A percentile compares a stretch with the other conserved stretches of the same genome.
Evolutionary conservation across 352 stramenopile species (phyloP).

Genomic region (Phytophthora fragariaefolia): DNA sequence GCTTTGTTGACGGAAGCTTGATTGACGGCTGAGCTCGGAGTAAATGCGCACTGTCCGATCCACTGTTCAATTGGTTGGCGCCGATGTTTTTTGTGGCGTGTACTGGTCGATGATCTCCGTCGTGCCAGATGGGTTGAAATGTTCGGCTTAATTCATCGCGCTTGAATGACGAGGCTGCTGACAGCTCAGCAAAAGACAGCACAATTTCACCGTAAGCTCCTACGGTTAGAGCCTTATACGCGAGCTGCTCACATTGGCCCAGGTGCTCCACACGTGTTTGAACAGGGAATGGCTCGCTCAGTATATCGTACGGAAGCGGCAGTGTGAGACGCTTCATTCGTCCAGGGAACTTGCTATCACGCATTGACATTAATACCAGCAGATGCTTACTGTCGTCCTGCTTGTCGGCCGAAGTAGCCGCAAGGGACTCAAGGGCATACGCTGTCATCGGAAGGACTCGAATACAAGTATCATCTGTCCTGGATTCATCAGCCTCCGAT

Average conservation of each 20-base stretch:
- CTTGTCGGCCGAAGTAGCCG: slow-evolving; percentile 14
- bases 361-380: slow-evolving; percentile 72
- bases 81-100: background rate
- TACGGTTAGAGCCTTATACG: slow-evolving; percentile 53
- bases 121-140: slow-evolving; percentile 46
- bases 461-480: slow-evolving; percentile 28
- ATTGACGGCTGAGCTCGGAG: background rate
- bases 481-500: background rate
- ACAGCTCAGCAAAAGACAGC: slow-evolving; percentile 59
- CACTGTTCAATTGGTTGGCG: slow-evolving; percentile 3
- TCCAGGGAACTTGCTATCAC: slow-evolving; percentile 80
- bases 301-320: slow-evolving; percentile 57
- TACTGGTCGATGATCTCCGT: slow-evolving; percentile 26
- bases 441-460: slow-evolving; percentile 59
- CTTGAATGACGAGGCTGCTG: slow-evolving; percentile 21
- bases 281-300: slow-evolving; percentile 60
- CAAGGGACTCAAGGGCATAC: slow-evolving; percentile 46
- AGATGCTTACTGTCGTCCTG: slow-evolving; percentile 18
- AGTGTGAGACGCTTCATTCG: slow-evolving; percentile 74
- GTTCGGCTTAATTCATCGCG: slow-evolving; percentile 48
- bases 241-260: slow-evolving; percentile 50
- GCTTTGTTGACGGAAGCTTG: background rate
- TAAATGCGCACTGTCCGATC: background rate
- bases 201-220: slow-evolving; percentile 43
- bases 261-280: slow-evolving; percentile 67